Percentiles rank a stretch among this genome's conserved stretches.
phyloP scores from a whole-genome alignment of 164 flowering plant species.

The Tinospora cordifolia region DNA sequence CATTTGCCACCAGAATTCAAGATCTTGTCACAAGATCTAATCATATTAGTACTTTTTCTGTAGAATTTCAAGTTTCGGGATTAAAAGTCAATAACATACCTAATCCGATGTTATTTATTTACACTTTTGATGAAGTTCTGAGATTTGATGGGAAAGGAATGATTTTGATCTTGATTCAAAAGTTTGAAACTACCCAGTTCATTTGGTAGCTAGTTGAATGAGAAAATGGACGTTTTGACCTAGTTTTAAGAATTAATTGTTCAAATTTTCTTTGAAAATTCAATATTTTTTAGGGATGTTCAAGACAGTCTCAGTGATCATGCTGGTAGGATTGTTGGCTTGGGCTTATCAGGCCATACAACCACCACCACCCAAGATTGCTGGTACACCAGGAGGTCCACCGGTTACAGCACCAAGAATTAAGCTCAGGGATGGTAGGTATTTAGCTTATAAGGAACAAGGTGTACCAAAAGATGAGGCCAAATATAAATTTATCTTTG shows the following conservation, averaged over 20 bases:
- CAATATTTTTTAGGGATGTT: slow-evolving; percentile 12
- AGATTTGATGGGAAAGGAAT: background rate
- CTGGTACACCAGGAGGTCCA: slow-evolving; percentile 60
- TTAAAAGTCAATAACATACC: too few relatives aligned
- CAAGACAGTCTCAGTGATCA: slow-evolving; percentile 22
- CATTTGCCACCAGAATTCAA: background rate
- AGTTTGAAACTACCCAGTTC: background rate
- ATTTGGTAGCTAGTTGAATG: background rate
- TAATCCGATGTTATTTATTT: too few relatives aligned
- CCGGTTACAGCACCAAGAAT: slow-evolving; percentile 58
- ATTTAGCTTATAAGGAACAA: slow-evolving; percentile 64
- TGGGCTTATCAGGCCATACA: slow-evolving; percentile 50
- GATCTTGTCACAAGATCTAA: background rate
- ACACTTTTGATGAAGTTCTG: background rate
- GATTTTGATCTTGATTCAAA: slow-evolving; percentile 3
- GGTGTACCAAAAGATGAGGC: slow-evolving; percentile 58
- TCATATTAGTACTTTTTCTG: background rate
- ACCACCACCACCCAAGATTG: slow-evolving; percentile 51
- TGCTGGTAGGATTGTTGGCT: slow-evolving; percentile 36
- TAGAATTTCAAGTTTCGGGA: background rate
- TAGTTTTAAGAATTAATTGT: background rate
- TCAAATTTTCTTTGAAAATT: background rate
- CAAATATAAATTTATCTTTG: slow-evolving; percentile 40
- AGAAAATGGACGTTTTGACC: background rate
- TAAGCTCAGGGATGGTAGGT: slow-evolving; percentile 68